Evolutionary conservation across 257 asterid genomes (phyloP).

Genomic region (Pogostemon cablin): DNA sequence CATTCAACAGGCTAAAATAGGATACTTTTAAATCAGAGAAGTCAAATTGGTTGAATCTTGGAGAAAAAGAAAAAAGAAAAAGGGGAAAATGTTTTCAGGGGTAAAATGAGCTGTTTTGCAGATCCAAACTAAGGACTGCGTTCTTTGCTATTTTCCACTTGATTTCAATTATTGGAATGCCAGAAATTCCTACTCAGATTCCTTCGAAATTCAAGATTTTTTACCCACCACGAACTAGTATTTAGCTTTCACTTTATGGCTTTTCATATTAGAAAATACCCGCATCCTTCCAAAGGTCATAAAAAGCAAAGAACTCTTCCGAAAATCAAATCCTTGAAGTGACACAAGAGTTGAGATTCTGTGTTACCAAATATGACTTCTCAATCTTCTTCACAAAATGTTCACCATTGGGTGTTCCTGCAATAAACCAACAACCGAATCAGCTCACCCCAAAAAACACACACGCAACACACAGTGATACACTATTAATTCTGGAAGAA

Average conservation of each 20-base stretch:
- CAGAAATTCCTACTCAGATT: slow-evolving; percentile 36
- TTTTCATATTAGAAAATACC: slow-evolving; percentile 28
- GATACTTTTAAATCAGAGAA: slow-evolving; percentile 48
- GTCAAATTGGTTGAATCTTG: slow-evolving; percentile 37
- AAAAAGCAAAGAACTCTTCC: slow-evolving; percentile 31
- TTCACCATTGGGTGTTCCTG: slow-evolving; percentile 36
- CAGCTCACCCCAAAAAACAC: slow-evolving; percentile 32
- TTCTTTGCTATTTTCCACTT: slow-evolving; percentile 24
- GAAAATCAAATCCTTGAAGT: slow-evolving; percentile 38
- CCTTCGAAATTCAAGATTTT: slow-evolving; percentile 31
- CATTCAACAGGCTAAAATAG: slow-evolving; percentile 17
- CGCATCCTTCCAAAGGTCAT: slow-evolving; percentile 36
- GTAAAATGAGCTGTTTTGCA: slow-evolving; percentile 43
- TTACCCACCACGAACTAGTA: slow-evolving; percentile 19
- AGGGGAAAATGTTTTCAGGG: slow-evolving; percentile 11
- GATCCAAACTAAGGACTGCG: slow-evolving; percentile 46
- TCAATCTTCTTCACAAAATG: slow-evolving; percentile 37
- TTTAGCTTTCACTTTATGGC: slow-evolving; percentile 24
- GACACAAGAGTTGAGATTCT: slow-evolving; percentile 57
- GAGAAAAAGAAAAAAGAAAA: slow-evolving; percentile 3
- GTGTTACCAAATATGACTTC: slow-evolving; percentile 35
- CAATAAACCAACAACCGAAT: slow-evolving; percentile 43
- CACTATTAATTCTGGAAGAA: neutral
- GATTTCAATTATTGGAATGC: slow-evolving; percentile 39
- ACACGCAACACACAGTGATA: neutral